Base-by-base conservation (phyloP, 306 rosid species). In the Cicer judaicum region DNA sequence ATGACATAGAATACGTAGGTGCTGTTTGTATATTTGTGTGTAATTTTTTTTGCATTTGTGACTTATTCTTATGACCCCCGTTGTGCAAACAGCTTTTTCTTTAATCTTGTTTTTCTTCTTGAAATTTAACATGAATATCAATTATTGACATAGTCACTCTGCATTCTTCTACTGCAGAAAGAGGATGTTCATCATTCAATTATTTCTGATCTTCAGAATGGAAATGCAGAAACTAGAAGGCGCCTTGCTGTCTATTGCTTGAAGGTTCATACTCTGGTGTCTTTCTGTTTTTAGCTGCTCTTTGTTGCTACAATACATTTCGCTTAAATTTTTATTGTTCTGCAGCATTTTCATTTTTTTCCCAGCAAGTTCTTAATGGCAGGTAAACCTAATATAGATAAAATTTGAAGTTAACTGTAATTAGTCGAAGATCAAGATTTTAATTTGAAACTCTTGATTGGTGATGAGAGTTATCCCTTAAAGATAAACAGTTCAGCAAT, bases 181-280 rank as follows among this genome's bases (percentile, higher is more conserved):
- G 98, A 94, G 84, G 96, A 94, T 79, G 97, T 94, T 53, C 98
- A 94, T 85, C 96, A 91, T 83, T 94, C 98, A 60, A 94, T 94
- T 70, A 94, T 94, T 80, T 84, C 98, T 10, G 98, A 94, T 88
- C 97, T 94, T 77, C 98, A 94, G 90, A 94, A 94, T 74, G 98
- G 98, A 74, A 94, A 84, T 78, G 89, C 97, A 1, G 98, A 94
- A 86, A 94, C 98, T 64, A 78, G 98, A 85, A 87, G 98, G 82
- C 98, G 97, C 48, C 90, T 94, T 71, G 98, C 98, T 50, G 98
- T 91, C 63, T 94, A 94, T 85, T 94, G 98, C 79, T 89, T 94
- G 74, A 94, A 94, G 95, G 98, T 94, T 75, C 46, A 56, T 81
- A 41, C 56, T 60, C 78, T 79, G 54, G 73, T 72, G 75, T 54